Evolutionary conservation across 2,329 filamentous ascomycete species (phyloP), one percentile per base, ranked within the genome.

Genomic region (Cladosporium phlei): DNA sequence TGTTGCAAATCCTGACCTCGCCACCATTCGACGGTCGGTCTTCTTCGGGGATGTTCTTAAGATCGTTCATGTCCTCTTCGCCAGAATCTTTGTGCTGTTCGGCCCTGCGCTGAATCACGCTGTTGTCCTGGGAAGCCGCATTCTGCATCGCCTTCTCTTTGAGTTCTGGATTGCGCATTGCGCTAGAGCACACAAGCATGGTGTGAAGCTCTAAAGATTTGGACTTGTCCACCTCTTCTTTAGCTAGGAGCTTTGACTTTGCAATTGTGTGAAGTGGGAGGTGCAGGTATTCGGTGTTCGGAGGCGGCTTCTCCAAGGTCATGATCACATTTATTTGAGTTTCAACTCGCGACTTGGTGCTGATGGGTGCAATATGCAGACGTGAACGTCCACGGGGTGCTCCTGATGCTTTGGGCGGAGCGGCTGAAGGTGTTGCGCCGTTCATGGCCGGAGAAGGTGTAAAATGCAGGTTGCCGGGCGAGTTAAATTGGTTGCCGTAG

Each of bases 261-360:
- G 90, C 93, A 46, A 98, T 93, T 1, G 88, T 94, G 62, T 96
- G 84, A 3, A 85, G 82, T 4, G 91, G 93, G 12, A 98, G 77
- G 60, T 94, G 89, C 40, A 97, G 71, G 62, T 85, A 88, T 53
- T 84, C 86, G 48, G 90, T 80, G 9, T 85, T 85, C 1, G 76
- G 70, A 1, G 90, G 89, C 37, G 95, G 72, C 16, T 86, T 82
- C 48, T 82, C 83, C 29, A 97, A 68, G 0, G 83, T 85, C 66
- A 97, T 76, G 59, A 84, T 84, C 56, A 96, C 88, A 7, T 86
- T 87, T 56, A 97, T 96, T 63, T 97, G 93, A 0, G 93, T 97
- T 70, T 98, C 93, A 14, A 97, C 93, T 17, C 93, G 83, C 12
- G 90, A 95, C 67, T 96, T 97, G 47, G 65, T 56, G 7, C 62